phyloP scores from a whole-genome alignment of 202 grass and related monocot genomes.

The Setaria viridis region DNA sequence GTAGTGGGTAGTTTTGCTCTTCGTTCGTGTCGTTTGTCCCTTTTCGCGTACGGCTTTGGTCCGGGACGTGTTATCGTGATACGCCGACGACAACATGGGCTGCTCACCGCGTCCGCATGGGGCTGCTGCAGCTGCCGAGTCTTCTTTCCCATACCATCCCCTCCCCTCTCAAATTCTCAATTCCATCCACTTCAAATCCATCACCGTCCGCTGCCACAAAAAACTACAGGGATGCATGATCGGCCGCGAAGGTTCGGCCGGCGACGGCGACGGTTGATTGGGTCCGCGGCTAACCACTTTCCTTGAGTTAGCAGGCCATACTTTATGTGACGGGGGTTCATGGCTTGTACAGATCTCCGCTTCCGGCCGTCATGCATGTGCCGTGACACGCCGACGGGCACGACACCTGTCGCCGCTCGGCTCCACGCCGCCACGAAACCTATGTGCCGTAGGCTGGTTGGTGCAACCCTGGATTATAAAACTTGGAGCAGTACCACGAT shows the following conservation, averaged over 20 bases:
- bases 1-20: background rate
- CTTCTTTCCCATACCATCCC: background rate
- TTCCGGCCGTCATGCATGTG: slow-evolving; percentile 33
- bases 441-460: background rate
- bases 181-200: background rate
- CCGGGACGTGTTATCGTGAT: background rate
- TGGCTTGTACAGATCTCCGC: background rate
- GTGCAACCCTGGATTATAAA: too few relatives aligned
- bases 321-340: too few relatives aligned
- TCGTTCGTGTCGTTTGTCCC: background rate
- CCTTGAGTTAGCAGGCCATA: background rate
- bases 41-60: too few relatives aligned
- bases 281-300: slow-evolving; percentile 2
- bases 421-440: background rate
- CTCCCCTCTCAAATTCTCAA: background rate
- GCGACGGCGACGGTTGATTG: slow-evolving; percentile 29
- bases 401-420: slow-evolving; percentile 14
- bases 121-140: background rate
- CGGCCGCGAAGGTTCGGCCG: background rate
- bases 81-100: background rate
- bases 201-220: too few relatives aligned
- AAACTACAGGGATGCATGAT: too few relatives aligned
- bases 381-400: slow-evolving; percentile 20
- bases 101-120: background rate
- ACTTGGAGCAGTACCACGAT: too few relatives aligned